A percentile compares a stretch with the other conserved stretches of the same genome.
phyloP scores from a whole-genome alignment of 2,329 filamentous ascomycete genomes.

The Zymoseptoria ardabiliae region DNA sequence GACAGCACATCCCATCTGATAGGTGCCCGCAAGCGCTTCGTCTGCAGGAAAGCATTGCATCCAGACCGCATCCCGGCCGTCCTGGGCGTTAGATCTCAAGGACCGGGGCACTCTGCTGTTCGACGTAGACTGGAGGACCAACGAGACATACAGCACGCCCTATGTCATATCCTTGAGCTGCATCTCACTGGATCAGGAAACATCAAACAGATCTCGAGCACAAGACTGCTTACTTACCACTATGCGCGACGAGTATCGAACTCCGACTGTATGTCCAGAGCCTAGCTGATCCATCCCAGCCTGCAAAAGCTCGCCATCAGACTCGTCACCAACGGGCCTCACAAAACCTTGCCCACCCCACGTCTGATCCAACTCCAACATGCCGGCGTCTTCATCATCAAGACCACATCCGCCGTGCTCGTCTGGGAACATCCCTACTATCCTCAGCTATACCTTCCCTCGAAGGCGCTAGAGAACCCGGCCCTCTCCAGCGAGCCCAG shows the following conservation, averaged over 20 bases:
- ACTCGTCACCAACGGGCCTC: conserved; percentile 34
- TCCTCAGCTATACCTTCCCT: conserved; percentile 32
- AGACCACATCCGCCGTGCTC: conserved; percentile 28
- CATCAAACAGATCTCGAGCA: too few species aligned
- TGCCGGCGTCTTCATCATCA: conserved; percentile 28
- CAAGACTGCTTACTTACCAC: not conserved
- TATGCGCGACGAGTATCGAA: not conserved
- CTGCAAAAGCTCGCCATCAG: conserved; percentile 36
- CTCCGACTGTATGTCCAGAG: not conserved
- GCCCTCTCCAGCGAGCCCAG: conserved; percentile 8
- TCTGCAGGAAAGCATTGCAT: too few species aligned
- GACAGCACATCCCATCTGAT: too few species aligned
- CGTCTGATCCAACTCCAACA: conserved; percentile 29
- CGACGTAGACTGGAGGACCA: too few species aligned
- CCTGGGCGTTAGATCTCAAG: too few species aligned
- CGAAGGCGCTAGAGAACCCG: not conserved
- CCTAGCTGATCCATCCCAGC: conserved; percentile 17
- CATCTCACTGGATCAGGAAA: too few species aligned
- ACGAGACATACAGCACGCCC: too few species aligned
- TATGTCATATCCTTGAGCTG: too few species aligned
- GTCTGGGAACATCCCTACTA: conserved; percentile 43
- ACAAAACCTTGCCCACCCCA: conserved; percentile 25
- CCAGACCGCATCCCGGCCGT: too few species aligned
- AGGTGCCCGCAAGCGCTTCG: too few species aligned
- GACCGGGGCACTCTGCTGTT: too few species aligned